Base-by-base conservation (phyloP, 768 basidiomycete genomes). In the Leccinum arenicola region DNA sequence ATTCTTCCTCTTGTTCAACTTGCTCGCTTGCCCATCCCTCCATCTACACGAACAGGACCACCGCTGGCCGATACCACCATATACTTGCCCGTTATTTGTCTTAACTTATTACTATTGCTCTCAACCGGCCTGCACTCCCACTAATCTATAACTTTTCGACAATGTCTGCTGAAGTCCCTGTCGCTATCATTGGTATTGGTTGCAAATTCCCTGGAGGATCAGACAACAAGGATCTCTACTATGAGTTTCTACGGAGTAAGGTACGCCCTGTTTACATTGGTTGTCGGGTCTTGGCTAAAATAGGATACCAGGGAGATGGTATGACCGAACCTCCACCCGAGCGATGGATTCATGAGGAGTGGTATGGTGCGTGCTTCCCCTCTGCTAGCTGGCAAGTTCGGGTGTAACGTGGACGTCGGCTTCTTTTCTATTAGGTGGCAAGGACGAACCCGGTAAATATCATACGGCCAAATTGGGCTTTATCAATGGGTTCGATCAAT, bases 201-300 rank as follows among this genome's bases (percentile, higher is more conserved):
- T 71, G 72, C 54, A 71, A 66, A 60, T 73, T 72, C 43, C 70
- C 71, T 50, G 70, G 70, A 47, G 69, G 68, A 49, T 72, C 72
- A 19, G 71, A 72, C 27, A 71, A 72, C 55, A 68, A 69, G 31
- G 64, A 69, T 9, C 31, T 71, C 17, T 72, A 66, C 35, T 71
- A 73, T 33, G 68, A 72, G 45, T 72, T 71, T 58, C 50, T 71
- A 9, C 61, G 71, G 52, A 71, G 66, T 35, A 71, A 72, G 65
- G 71, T 71, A 31, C 14, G 10, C 15, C 43, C 27, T 31, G 1
- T 19, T 29, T 29, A 6, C 19, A 11, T 14, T 57, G 12, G 3
- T 55, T 17, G 38, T 47, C 8, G 6, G 15, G 6, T 19, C 12
- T 47, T 50, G 0, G 9, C 36, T 64, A 11, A 29, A 36, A 35